Conservation (phyloP, 371 early-diverging fungal genomes). For the Basidiobolus heterosporus region DNA sequence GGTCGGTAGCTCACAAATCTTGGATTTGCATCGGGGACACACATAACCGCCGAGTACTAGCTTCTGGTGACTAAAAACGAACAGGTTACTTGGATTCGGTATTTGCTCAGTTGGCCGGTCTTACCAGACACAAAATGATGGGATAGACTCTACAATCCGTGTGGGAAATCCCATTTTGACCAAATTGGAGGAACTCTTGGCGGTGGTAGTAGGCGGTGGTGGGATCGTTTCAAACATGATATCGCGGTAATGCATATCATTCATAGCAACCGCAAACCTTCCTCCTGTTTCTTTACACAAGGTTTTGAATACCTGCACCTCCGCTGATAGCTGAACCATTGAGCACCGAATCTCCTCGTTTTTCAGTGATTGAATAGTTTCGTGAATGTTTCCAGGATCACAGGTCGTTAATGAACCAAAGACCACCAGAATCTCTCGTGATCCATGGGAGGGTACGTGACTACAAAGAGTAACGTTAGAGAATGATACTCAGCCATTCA, state of each 20-base stretch:
- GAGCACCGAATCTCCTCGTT: slow-evolving; percentile 59
- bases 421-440: slow-evolving; percentile 69
- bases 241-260: slow-evolving; percentile 68
- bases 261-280: slow-evolving; percentile 64
- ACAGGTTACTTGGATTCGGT: not conserved
- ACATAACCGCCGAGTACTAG: slow-evolving; percentile 60
- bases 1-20: slow-evolving; percentile 77
- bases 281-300: slow-evolving; percentile 66
- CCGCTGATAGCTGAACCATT: slow-evolving; percentile 76
- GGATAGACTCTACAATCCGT: slow-evolving; percentile 27
- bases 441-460: slow-evolving; percentile 82
- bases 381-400: slow-evolving; percentile 80
- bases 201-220: slow-evolving; percentile 53
- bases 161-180: slow-evolving; percentile 87
- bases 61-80: slow-evolving; percentile 44
- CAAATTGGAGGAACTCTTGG: slow-evolving; percentile 40
- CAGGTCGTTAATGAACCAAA: slow-evolving; percentile 79
- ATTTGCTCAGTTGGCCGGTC: not conserved
- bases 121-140: slow-evolving; percentile 75
- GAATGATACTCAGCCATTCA: not conserved
- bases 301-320: slow-evolving; percentile 67
- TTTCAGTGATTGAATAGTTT: slow-evolving; percentile 51
- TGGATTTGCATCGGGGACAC: slow-evolving; percentile 75
- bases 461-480: slow-evolving; percentile 15
- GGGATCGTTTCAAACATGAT: slow-evolving; percentile 59